These are phyloP conservation scores for Calvatia gigantea DNA, from an alignment of 768 basidiomycete species.

Conservation along the genomic window DNA sequence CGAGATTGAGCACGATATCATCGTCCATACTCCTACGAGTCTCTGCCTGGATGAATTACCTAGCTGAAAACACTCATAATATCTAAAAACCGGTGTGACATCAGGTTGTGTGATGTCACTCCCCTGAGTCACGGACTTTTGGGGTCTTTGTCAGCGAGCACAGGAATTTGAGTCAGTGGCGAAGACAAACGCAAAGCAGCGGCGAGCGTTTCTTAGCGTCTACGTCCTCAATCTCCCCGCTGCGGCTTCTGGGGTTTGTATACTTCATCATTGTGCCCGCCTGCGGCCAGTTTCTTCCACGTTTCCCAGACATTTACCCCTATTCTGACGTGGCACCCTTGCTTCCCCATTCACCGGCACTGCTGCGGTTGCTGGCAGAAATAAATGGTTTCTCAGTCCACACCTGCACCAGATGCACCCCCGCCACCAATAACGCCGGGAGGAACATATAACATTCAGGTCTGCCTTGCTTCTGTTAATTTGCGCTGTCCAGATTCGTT, in stretches of 20 bases:
- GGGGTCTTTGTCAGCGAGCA: constrained; percentile 10
- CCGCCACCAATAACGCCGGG: constrained; percentile 71
- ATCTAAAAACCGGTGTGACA: neutral
- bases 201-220: neutral
- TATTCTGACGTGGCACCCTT: constrained; percentile 10
- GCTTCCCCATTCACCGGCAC: constrained; percentile 8
- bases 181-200: constrained; percentile 7
- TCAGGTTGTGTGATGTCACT: neutral
- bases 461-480: constrained; percentile 30
- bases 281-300: neutral
- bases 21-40: constrained; percentile 55
- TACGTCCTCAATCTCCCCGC: neutral
- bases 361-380: constrained; percentile 10
- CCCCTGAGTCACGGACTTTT: neutral
- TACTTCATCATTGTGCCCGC: neutral
- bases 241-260: neutral
- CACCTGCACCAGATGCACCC: constrained; percentile 36
- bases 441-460: constrained; percentile 75
- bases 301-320: neutral
- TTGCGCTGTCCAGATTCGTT: constrained; percentile 20
- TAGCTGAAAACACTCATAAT: neutral
- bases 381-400: constrained; percentile 36
- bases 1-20: constrained; percentile 73
- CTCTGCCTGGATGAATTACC: neutral
- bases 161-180: constrained; percentile 8